Percentiles rank a stretch among this genome's conserved stretches.
Conservation (phyloP, 2,329 filamentous ascomycete genomes). For the Fonsecaea monophora region DNA sequence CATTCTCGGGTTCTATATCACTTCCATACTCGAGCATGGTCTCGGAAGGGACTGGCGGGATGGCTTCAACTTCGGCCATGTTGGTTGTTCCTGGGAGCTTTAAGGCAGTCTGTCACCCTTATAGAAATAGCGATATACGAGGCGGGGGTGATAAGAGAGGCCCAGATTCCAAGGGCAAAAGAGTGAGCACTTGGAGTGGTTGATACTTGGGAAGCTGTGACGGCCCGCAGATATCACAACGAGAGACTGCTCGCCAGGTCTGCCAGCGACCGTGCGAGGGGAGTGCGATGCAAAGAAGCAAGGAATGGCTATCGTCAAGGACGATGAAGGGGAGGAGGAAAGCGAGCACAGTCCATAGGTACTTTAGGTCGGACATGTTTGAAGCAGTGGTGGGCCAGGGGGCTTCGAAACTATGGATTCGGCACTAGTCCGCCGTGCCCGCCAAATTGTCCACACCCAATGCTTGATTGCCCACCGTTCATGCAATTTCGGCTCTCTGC, state of each 20-base stretch:
- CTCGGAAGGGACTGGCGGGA: constrained; percentile 3
- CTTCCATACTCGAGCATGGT: constrained; percentile 7
- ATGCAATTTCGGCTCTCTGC: constrained; percentile 32
- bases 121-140: constrained; percentile 1
- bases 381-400: constrained; percentile 32
- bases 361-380: constrained; percentile 11
- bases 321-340: constrained; percentile 17
- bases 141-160: constrained; percentile 18
- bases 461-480: constrained; percentile 23
- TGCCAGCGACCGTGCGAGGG: constrained; percentile 44
- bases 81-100: constrained; percentile 3
- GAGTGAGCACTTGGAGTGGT: constrained; percentile 36
- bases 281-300: constrained; percentile 36
- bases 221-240: constrained; percentile 24
- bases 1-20: constrained; percentile 32
- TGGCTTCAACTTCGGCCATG: constrained; percentile 28
- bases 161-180: constrained; percentile 26
- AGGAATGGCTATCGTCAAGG: constrained; percentile 31
- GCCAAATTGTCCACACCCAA: constrained; percentile 26
- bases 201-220: constrained; percentile 8
- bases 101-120: neutral
- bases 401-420: constrained; percentile 29
- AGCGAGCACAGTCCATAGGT: constrained; percentile 10
- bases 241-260: constrained; percentile 39
- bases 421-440: constrained; percentile 22